Base-by-base conservation (phyloP, 2,329 filamentous ascomycete genomes). In the Cucurbitaria berberidis region DNA sequence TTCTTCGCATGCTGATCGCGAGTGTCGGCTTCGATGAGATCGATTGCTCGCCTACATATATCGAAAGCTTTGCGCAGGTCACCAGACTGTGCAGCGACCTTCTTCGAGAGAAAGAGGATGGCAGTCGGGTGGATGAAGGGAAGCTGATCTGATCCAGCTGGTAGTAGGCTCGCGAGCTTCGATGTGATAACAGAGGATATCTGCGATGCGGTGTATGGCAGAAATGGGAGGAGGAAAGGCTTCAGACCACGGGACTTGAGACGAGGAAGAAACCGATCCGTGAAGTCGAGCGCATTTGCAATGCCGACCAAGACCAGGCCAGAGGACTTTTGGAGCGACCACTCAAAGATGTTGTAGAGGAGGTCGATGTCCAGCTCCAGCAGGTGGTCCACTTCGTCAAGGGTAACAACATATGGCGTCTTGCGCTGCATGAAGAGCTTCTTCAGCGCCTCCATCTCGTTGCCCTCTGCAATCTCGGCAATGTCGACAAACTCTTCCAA, bases 331-430 rank as follows among this genome's bases (percentile, higher is more conserved):
- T 91, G 86, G 67, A 99, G 80, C 1, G 95, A 96, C 93, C 93
- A 98, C 72, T 97, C 93, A 64, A 99, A 97, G n/a, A 99, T 81
- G 57, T 87, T 89, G 77, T 98, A 97, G 13, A 99, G 81, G 48
- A 95, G 89, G 63, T 96, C 91, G 53, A 95, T 80, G 63, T 97
- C 93, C 59, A 96, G 81, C 1, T 90, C 93, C 35, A 99, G 82
- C 44, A 99, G 87, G 69, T 96, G 90, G 68, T 99, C 95, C 55
- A 99, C 93, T 77, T 99, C 95, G 68, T 99, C 95, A 52, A 99
- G 80, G 1, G 91, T 89, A 26, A 99, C 86, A n/a, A 98, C 74
- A 68, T 89, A 96, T 11, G 90, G 83, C 34, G 73, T 72, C 32
- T 75, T 71, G 16, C 81, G 73, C 81, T 86, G 82, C 41, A 89